A percentile compares a stretch with the other conserved stretches of the same genome.
Conservation (phyloP, 805 yeast genomes). For the Myxozyma sirexii region DNA sequence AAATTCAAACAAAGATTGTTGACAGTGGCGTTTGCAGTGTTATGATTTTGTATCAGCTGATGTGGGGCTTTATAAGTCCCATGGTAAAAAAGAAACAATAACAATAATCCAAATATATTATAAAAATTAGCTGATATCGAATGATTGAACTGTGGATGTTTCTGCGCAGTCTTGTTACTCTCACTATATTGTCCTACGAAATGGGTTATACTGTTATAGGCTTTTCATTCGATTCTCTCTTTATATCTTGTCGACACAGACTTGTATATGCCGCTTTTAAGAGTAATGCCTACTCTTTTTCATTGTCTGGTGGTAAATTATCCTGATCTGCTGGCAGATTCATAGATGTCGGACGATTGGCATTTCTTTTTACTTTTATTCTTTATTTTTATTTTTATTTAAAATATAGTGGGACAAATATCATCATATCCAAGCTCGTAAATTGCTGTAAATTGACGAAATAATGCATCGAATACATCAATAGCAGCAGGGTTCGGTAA, state of each 20-base stretch:
- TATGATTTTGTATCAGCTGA: neutral
- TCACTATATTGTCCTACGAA: neutral
- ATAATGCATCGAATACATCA: neutral
- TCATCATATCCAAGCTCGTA: no score
- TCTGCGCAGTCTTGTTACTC: no score
- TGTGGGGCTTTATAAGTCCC: constrained; percentile 10
- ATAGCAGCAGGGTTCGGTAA: neutral
- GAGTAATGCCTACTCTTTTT: neutral
- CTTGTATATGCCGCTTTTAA: neutral
- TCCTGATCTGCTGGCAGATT: constrained; percentile 16
- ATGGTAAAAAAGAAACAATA: no score
- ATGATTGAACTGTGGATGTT: no score
- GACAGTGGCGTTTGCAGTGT: neutral
- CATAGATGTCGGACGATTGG: constrained; percentile 8
- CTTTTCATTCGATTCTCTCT: constrained; percentile 2
- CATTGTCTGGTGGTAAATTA: neutral
- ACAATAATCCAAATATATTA: no score
- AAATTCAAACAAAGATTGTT: neutral
- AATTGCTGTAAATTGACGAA: no score
- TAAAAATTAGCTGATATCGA: no score
- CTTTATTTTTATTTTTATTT: no score
- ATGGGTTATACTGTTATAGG: neutral
- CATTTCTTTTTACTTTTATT: neutral
- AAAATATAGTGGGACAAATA: neutral
- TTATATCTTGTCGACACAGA: constrained; percentile 1